Percentiles rank a stretch among this genome's conserved stretches.
phyloP scores from a whole-genome alignment of 176 grass and related monocot species.

The Elymus sibiricus region DNA sequence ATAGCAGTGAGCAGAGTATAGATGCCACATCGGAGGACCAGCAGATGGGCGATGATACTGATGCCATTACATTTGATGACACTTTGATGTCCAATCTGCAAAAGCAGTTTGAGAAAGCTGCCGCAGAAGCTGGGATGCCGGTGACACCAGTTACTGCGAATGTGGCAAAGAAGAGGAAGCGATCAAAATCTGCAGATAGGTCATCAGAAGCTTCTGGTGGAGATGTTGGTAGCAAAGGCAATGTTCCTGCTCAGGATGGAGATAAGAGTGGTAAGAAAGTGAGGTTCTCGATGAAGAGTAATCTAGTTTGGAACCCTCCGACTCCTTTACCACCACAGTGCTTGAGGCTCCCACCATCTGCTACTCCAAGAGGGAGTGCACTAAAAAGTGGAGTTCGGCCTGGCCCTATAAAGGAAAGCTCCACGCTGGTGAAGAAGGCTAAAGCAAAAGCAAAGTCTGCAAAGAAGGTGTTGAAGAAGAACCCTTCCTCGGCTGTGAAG shows the following conservation, averaged over 20 bases:
- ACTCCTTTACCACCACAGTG: constrained; percentile 79
- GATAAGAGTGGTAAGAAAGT: constrained; percentile 75
- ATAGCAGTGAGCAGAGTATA: not conserved
- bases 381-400: constrained; percentile 87
- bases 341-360: constrained; percentile 85
- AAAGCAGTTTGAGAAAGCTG: constrained; percentile 89
- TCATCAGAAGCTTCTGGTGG: constrained; percentile 19
- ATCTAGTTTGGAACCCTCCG: constrained; percentile 88
- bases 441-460: constrained; percentile 69
- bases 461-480: constrained; percentile 80
- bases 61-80: constrained; percentile 65
- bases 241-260: constrained; percentile 15
- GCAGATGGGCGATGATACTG: constrained; percentile 35
- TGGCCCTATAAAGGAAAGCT: constrained; percentile 70
- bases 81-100: constrained; percentile 77
- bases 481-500: constrained; percentile 62
- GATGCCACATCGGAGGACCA: constrained; percentile 37
- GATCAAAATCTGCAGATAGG: constrained; percentile 38
- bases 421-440: constrained; percentile 46
- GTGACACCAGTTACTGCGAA: constrained; percentile 29
- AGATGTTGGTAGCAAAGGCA: constrained; percentile 21
- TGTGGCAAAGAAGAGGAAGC: constrained; percentile 71
- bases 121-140: constrained; percentile 66
- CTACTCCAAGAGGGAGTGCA: constrained; percentile 89
- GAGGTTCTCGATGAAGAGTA: constrained; percentile 93